Evolutionary conservation across 2,329 filamentous ascomycete genomes (phyloP).

Genomic region (Aspergillus novoparasiticus): DNA sequence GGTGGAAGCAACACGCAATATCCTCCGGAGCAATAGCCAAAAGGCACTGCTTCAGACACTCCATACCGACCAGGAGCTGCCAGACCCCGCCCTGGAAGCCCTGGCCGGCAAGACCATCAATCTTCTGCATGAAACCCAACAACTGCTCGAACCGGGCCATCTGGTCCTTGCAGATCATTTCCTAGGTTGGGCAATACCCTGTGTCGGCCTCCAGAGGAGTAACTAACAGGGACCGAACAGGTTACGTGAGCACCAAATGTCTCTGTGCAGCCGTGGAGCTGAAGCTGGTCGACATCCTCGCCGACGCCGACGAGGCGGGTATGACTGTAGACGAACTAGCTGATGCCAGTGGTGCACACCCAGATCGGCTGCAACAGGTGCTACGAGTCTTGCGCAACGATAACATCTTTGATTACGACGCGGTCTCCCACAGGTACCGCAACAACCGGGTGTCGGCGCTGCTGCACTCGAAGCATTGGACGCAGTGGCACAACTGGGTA

Average conservation of each 20-base stretch:
- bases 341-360: slow-evolving; percentile 6
- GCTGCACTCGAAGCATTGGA: slow-evolving; percentile 44
- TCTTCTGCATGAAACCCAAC: slow-evolving; percentile 5
- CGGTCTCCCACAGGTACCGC: slow-evolving; percentile 21
- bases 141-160: slow-evolving; percentile 24
- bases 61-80: not conserved
- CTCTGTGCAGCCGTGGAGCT: slow-evolving; percentile 31
- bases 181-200: slow-evolving; percentile 16
- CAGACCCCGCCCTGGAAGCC: not conserved
- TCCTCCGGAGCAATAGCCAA: not conserved
- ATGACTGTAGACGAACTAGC: slow-evolving; percentile 25
- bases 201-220: not conserved
- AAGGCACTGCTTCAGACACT: not conserved
- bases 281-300: too few species aligned
- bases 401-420: slow-evolving; percentile 3
- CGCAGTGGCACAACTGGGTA: slow-evolving; percentile 50
- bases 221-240: not conserved
- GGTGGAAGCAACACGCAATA: not conserved
- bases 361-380: slow-evolving; percentile 5
- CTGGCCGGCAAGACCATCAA: not conserved
- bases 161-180: slow-evolving; percentile 32
- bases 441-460: slow-evolving; percentile 42
- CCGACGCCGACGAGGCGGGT: too few species aligned
- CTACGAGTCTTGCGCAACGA: slow-evolving; percentile 5
- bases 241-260: slow-evolving; percentile 15